A percentile compares a stretch with the other conserved stretches of the same genome.
Evolutionary conservation across 2,329 filamentous ascomycete genomes (phyloP).

Genomic region (Rutstroemia sp.): DNA sequence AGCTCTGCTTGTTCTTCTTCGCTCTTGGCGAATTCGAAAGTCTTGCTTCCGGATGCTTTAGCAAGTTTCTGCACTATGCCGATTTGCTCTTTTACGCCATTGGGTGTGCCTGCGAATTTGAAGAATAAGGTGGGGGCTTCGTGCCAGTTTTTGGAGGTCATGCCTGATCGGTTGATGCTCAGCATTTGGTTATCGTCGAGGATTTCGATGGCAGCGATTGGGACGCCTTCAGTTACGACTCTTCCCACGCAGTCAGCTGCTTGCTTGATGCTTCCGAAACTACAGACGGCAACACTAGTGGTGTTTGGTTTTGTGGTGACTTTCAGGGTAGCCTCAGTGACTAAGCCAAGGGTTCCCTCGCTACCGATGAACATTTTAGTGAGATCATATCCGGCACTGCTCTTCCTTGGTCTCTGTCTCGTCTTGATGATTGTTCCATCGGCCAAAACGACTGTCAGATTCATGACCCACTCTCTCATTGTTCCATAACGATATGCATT

Average conservation of each 20-base stretch:
- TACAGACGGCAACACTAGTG: slow-evolving; percentile 71
- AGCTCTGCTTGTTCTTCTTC: slow-evolving; percentile 66
- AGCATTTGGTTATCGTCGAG: slow-evolving; percentile 87
- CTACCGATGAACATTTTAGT: slow-evolving; percentile 85
- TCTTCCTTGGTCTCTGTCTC: slow-evolving; percentile 79
- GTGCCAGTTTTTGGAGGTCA: slow-evolving; percentile 59
- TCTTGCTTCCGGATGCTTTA: slow-evolving; percentile 51
- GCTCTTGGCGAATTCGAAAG: slow-evolving; percentile 70
- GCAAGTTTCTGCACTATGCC: slow-evolving; percentile 57
- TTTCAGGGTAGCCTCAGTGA: slow-evolving; percentile 86
- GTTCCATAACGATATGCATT: slow-evolving; percentile 91
- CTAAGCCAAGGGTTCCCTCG: slow-evolving; percentile 84
- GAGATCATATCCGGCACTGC: slow-evolving; percentile 84
- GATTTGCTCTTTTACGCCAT: slow-evolving; percentile 72
- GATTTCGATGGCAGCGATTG: slow-evolving; percentile 86
- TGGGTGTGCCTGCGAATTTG: slow-evolving; percentile 69
- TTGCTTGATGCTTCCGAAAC: slow-evolving; percentile 42
- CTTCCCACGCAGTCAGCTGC: slow-evolving; percentile 59
- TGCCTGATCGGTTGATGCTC: slow-evolving; percentile 58
- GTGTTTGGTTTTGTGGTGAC: slow-evolving; percentile 73
- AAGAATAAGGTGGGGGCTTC: slow-evolving; percentile 75
- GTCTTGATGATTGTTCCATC: slow-evolving; percentile 90
- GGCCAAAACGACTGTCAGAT: slow-evolving; percentile 78
- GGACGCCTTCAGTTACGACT: slow-evolving; percentile 74
- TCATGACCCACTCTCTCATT: slow-evolving; percentile 90